Conservation (phyloP, 2,329 filamentous ascomycete genomes). For the Fusarium setosum region DNA sequence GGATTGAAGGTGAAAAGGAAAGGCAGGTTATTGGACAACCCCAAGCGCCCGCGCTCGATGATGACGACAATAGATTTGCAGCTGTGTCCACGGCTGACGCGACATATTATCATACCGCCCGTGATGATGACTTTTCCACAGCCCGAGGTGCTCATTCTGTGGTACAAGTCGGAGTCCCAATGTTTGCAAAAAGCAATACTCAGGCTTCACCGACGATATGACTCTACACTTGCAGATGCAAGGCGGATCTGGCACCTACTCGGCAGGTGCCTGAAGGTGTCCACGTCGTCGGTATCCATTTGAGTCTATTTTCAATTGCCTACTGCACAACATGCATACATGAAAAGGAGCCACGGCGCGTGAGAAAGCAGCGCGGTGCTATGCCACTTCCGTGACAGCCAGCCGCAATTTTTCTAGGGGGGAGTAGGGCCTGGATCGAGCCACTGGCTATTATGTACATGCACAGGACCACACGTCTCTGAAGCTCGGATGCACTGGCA, state of each 20-base stretch:
- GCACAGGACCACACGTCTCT: constrained; percentile 18
- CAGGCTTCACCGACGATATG: constrained; percentile 43
- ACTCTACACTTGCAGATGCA: constrained; percentile 36
- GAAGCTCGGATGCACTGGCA: constrained; percentile 29
- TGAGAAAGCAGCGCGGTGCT: constrained; percentile 34
- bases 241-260: constrained; percentile 39
- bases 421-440: constrained; percentile 30
- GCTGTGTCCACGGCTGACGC: constrained; percentile 37
- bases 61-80: constrained; percentile 43
- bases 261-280: constrained; percentile 37
- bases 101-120: constrained; percentile 25
- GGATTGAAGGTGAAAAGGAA: constrained; percentile 25
- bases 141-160: constrained; percentile 23
- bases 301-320: constrained; percentile 38
- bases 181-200: constrained; percentile 16
- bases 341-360: constrained; percentile 36
- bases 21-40: constrained; percentile 31
- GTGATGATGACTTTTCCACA: constrained; percentile 24
- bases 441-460: constrained; percentile 13
- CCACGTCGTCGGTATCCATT: constrained; percentile 44
- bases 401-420: constrained; percentile 28
- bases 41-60: constrained; percentile 30
- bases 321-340: constrained; percentile 47
- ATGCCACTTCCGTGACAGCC: constrained; percentile 37
- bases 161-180: constrained; percentile 8